Conservation (phyloP, 441 rosid species). For the Erodium moschatum region DNA sequence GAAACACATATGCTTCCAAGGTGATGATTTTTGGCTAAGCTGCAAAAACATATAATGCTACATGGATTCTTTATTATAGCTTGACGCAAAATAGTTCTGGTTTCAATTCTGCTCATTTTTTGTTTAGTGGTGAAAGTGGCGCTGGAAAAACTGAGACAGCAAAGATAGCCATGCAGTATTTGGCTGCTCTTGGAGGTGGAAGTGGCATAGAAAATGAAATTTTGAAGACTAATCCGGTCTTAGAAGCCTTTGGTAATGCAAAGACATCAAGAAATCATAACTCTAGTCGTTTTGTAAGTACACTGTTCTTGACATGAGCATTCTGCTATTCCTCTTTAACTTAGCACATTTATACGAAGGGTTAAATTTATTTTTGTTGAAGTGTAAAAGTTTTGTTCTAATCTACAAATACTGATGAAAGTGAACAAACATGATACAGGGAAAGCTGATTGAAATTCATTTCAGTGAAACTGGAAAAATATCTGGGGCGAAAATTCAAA, state of each 20-base stretch:
- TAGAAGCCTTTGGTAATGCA: constrained; percentile 99
- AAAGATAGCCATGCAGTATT: constrained; percentile 97
- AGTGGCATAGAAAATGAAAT: constrained; percentile 97
- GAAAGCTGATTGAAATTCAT: constrained; percentile 91
- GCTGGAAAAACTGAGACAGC: constrained; percentile 99
- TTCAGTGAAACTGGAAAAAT: constrained; percentile 96
- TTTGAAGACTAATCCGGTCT: constrained; percentile 85
- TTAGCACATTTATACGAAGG: constrained; percentile 10
- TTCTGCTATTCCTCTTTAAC: not conserved
- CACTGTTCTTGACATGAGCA: constrained; percentile 22
- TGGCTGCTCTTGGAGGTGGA: constrained; percentile 99
- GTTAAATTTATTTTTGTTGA: not conserved
- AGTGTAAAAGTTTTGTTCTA: not conserved
- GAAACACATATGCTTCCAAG: not conserved
- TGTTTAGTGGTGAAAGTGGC: constrained; percentile 95
- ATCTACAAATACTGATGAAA: constrained; percentile 19
- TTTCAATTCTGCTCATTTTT: constrained; percentile 22
- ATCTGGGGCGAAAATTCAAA: constrained; percentile 94
- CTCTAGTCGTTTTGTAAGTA: constrained; percentile 97
- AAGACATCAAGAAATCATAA: constrained; percentile 92
- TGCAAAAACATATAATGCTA: not conserved
- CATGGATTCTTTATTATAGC: not conserved
- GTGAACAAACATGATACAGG: constrained; percentile 42
- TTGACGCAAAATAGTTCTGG: not conserved
- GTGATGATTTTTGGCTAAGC: not conserved